Evolutionary conservation across 345 rosid species (phyloP), one percentile per base, ranked within the genome.

Genomic region (Ceriops zippeliana): DNA sequence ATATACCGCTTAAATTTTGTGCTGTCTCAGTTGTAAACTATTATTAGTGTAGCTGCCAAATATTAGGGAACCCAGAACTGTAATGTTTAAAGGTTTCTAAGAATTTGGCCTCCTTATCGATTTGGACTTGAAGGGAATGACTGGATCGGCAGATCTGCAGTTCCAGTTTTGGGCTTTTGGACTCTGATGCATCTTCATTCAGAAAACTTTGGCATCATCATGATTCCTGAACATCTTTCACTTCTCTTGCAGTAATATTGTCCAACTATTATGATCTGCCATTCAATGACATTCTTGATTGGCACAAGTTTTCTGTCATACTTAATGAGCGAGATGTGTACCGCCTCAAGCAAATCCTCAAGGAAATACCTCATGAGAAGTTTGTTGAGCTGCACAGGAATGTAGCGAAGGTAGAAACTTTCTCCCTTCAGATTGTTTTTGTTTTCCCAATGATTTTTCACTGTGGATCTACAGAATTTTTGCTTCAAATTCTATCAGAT

Each of bases 361-460:
- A 68, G 28, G 67, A 5, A 17, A 63, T 67, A 69, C n/a, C 63
- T 4, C 32, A 52, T 26, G 62, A 38, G 2, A 81, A 85, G 76
- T 90, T 91, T 72, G 84, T 84, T 81, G 72, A 74, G 2, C 78
- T 95, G 74, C 96, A 95, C 53, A 79, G 79, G 56, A 90, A 91
- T 83, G 81, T 95, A 62, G 96, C 85, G 20, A 79, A 87, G 99
- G 98, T 95, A 77, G 53, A 60, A 11, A 6, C 63, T 30, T 2
- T 2, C n/a, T 20, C 53, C 53, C 28, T 8, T 61, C 8, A 51
- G 38, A 4, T n/a, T 66, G 28, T 5, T 42, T 28, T 70, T 70
- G 4, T 5, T 37, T 52, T 61, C 38, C 22, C 38, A 20, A 16
- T 6, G 57, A 21, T 37, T 15, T 21, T 13, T 30, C 6, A 26